Conservation (phyloP, 257 asterid genomes). For the Capsicum pubescens region DNA sequence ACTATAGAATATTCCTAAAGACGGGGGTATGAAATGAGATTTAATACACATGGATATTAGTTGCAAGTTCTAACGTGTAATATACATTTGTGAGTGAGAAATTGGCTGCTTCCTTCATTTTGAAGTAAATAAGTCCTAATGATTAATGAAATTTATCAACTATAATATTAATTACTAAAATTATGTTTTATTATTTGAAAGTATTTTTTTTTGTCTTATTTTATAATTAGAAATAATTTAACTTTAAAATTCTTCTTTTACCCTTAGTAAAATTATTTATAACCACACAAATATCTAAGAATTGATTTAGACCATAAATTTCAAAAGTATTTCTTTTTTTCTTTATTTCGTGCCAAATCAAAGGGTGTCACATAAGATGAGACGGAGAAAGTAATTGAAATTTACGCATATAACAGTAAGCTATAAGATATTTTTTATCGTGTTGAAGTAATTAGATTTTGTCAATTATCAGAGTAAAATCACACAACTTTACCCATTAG, state of each 20-base stretch:
- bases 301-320: too few relatives aligned
- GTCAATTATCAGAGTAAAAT: neutral
- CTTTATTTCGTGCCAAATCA: too few relatives aligned
- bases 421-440: neutral
- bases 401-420: neutral
- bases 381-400: neutral
- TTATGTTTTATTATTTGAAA: neutral
- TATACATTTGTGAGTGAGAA: neutral
- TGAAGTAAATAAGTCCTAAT: neutral
- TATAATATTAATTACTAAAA: neutral
- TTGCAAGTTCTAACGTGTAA: constrained; percentile 19
- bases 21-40: constrained; percentile 5
- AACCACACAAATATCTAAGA: too few relatives aligned
- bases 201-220: neutral
- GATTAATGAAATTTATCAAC: neutral
- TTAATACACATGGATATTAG: constrained; percentile 21
- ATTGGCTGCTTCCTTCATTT: neutral
- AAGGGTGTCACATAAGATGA: too few relatives aligned
- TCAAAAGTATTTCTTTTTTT: too few relatives aligned
- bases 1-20: constrained; percentile 19
- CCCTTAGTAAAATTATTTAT: too few relatives aligned
- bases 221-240: too few relatives aligned
- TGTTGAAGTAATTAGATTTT: neutral
- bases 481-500: neutral
- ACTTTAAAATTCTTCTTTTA: too few relatives aligned